Percentiles rank a stretch among this genome's conserved stretches.
These are phyloP conservation scores for Skeletonema potamos DNA, from an alignment of 108 stramenopile genomes.

Conservation along the genomic window DNA sequence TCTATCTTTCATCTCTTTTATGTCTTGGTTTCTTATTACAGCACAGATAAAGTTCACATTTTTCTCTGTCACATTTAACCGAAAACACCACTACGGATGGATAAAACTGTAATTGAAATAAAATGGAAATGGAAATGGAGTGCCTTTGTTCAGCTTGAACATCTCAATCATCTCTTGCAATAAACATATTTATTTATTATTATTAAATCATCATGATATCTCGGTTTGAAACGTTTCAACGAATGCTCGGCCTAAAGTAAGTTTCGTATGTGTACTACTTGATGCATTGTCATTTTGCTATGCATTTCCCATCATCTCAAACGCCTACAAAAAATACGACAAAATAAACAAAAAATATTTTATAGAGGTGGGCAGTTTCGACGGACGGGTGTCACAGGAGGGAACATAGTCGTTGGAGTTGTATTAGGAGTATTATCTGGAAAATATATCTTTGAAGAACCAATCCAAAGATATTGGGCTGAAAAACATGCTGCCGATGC, in stretches of 20 bases:
- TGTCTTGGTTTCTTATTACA: no score
- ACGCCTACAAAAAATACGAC: neutral
- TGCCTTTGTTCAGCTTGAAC: no score
- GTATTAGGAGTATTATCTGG: conserved; percentile 32
- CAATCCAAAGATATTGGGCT: conserved; percentile 42
- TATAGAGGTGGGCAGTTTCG: conserved; percentile 38
- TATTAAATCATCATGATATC: conserved; percentile 18
- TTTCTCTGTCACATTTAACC: no score
- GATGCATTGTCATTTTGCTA: neutral
- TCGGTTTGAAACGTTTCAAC: conserved; percentile 17
- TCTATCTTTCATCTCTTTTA: no score
- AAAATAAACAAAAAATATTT: neutral
- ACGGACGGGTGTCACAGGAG: conserved; percentile 35
- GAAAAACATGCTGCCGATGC: conserved; percentile 33
- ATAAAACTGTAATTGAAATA: no score
- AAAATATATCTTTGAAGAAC: conserved; percentile 49
- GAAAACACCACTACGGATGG: no score
- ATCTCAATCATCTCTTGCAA: neutral
- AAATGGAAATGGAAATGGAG: no score
- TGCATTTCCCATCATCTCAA: neutral
- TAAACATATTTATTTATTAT: neutral
- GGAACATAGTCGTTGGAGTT: conserved; percentile 35
- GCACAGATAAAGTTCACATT: no score
- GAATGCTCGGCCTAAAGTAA: conserved; percentile 30
- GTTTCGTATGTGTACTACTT: neutral